A percentile compares a stretch with the other conserved stretches of the same genome.
Conservation (phyloP, 179 eudicot species). For the Gypsophila paniculata region DNA sequence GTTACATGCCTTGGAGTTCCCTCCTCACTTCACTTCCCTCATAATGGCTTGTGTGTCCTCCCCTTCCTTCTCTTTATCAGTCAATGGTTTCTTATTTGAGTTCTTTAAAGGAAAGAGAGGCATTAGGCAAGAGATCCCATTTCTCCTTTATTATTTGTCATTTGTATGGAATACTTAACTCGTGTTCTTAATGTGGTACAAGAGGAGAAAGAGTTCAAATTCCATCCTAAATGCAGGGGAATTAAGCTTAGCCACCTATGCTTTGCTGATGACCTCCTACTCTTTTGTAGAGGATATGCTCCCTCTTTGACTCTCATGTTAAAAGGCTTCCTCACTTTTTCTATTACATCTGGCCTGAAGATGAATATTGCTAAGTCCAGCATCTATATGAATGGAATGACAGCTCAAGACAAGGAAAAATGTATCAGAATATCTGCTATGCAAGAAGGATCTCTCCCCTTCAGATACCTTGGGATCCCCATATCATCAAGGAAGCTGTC, state of each 20-base stretch:
- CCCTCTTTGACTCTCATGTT: too few relatives aligned
- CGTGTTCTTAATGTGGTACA: not conserved
- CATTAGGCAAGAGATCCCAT: not conserved
- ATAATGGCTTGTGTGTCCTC: not conserved
- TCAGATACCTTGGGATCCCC: too few relatives aligned
- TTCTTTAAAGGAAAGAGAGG: not conserved
- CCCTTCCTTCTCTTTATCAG: not conserved
- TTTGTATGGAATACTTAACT: not conserved
- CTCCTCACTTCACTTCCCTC: not conserved
- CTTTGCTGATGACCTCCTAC: not conserved
- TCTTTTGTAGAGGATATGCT: not conserved
- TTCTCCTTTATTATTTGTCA: not conserved
- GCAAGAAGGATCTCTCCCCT: too few relatives aligned
- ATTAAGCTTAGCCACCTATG: not conserved
- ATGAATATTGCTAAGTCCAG: too few relatives aligned
- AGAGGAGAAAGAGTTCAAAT: too few relatives aligned
- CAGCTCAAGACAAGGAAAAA: too few relatives aligned
- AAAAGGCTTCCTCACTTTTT: too few relatives aligned
- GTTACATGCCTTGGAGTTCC: not conserved
- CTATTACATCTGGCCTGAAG: too few relatives aligned
- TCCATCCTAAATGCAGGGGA: not conserved
- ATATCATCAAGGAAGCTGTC: too few relatives aligned
- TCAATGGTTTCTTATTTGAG: not conserved
- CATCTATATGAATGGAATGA: too few relatives aligned
- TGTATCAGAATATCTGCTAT: too few relatives aligned